Conservation (phyloP, 257 asterid species). For the Primulina huaijiensis region DNA sequence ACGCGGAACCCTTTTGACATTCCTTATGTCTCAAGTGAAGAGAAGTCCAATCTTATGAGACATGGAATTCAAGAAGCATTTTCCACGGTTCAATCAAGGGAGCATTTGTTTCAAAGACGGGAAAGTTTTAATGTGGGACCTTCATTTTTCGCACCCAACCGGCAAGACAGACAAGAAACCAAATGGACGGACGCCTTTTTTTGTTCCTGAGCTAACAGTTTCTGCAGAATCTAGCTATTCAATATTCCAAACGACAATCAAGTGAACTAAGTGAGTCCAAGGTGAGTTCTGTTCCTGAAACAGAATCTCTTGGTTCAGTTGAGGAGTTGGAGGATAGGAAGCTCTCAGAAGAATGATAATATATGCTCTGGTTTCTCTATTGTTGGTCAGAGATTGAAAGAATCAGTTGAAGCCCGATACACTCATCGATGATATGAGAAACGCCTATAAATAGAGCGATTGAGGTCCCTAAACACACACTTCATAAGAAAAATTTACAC, state of each 20-base stretch:
- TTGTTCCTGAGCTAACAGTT: conserved; percentile 50
- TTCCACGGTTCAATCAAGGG: conserved; percentile 42
- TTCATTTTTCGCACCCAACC: conserved; percentile 48
- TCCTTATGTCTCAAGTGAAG: conserved; percentile 81
- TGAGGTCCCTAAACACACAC: too few relatives aligned
- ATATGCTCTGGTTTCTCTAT: conserved; percentile 15
- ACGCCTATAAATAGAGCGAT: too few relatives aligned
- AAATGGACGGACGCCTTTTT: conserved; percentile 62
- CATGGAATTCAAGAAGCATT: conserved; percentile 70
- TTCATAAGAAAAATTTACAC: too few relatives aligned
- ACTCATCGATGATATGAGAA: too few relatives aligned
- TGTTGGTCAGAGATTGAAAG: conserved; percentile 19
- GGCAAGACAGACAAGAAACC: conserved; percentile 45
- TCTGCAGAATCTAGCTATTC: conserved; percentile 61
- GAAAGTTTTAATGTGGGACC: conserved; percentile 73
- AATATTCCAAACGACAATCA: conserved; percentile 52
- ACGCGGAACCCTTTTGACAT: conserved; percentile 82
- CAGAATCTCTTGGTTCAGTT: conserved; percentile 61
- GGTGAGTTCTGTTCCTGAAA: conserved; percentile 68
- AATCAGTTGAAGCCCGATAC: conserved; percentile 31
- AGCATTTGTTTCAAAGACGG: conserved; percentile 55
- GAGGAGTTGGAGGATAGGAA: conserved; percentile 55
- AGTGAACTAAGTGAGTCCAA: conserved; percentile 85
- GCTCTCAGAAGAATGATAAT: conserved; percentile 31
- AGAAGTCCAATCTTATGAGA: conserved; percentile 75